phyloP scores from a whole-genome alignment of 1,284 basidiomycete species.

The Moesziomyces sp. region DNA sequence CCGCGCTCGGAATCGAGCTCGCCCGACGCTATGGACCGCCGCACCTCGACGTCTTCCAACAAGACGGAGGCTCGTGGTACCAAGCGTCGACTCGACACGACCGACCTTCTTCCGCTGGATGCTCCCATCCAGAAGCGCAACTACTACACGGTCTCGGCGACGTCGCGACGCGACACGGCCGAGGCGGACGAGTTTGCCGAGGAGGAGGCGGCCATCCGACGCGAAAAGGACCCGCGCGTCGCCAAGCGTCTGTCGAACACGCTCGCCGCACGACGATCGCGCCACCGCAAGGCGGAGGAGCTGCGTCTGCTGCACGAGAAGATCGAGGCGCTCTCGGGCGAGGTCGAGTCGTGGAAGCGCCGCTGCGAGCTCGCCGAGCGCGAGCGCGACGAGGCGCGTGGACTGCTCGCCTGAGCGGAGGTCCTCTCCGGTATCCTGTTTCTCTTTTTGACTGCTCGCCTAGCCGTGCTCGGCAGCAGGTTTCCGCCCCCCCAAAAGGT shows the following conservation, averaged over 20 bases:
- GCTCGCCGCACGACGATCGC: constrained; percentile 62
- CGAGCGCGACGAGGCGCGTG: constrained; percentile 53
- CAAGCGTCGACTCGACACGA: constrained; percentile 58
- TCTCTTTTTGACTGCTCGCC: too few relatives aligned
- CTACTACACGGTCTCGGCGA: constrained; percentile 64
- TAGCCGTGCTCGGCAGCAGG: not conserved
- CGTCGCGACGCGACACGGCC: constrained; percentile 56
- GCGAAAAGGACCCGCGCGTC: constrained; percentile 57
- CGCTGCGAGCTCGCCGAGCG: constrained; percentile 60
- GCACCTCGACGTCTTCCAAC: constrained; percentile 28
- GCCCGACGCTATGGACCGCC: constrained; percentile 25
- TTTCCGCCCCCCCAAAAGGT: not conserved
- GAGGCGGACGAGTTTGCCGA: constrained; percentile 41
- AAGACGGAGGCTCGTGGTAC: constrained; percentile 41
- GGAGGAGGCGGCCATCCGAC: constrained; percentile 48
- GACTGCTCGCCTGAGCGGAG: constrained; percentile 7
- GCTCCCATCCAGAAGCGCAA: constrained; percentile 64
- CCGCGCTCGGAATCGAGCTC: constrained; percentile 8
- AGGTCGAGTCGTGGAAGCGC: constrained; percentile 63
- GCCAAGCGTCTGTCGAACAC: constrained; percentile 67
- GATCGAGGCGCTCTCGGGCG: constrained; percentile 54
- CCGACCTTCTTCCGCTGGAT: constrained; percentile 64
- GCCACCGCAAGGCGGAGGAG: constrained; percentile 66
- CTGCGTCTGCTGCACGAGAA: constrained; percentile 57
- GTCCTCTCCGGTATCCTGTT: too few relatives aligned